Percentiles rank a stretch among this genome's conserved stretches.
Conservation (phyloP, 2,329 filamentous ascomycete species). For the Verticillium nubilum region DNA sequence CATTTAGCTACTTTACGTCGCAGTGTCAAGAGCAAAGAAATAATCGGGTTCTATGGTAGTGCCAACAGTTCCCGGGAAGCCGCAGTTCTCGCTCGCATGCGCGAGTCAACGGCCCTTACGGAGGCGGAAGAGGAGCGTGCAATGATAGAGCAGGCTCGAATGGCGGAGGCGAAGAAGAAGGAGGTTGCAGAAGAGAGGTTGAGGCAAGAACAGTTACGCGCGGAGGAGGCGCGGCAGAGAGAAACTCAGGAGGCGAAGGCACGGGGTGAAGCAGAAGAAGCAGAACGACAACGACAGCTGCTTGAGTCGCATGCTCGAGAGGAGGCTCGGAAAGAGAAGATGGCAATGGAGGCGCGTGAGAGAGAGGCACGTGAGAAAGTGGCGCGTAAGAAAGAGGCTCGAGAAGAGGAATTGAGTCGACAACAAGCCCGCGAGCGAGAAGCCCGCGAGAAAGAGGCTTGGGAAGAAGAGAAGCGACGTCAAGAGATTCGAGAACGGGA, state of each 20-base stretch:
- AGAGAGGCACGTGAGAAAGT: not conserved
- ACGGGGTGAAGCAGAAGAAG: not conserved
- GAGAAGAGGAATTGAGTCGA: not conserved
- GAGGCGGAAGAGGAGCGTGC: not conserved
- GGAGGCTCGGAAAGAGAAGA: not conserved
- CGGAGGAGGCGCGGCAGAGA: not conserved
- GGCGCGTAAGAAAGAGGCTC: not conserved
- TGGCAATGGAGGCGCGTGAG: not conserved
- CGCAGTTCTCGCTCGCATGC: not conserved
- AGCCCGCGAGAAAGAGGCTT: not conserved
- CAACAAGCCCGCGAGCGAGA: not conserved
- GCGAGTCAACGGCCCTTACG: not conserved
- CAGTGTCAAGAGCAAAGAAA: constrained; percentile 39
- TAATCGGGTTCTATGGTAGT: constrained; percentile 32
- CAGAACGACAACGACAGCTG: not conserved
- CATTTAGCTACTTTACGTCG: constrained; percentile 34
- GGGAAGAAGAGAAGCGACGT: not conserved
- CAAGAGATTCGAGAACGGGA: not conserved
- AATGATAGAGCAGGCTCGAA: not conserved
- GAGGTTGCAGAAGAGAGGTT: not conserved
- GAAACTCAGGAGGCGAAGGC: not conserved
- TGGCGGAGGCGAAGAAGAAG: not conserved
- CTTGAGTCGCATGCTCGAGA: not conserved
- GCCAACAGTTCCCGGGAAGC: not conserved
- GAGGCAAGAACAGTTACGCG: not conserved